Evolutionary conservation across 345 rosid species (phyloP).

Genomic region (Durio zibethinus): DNA sequence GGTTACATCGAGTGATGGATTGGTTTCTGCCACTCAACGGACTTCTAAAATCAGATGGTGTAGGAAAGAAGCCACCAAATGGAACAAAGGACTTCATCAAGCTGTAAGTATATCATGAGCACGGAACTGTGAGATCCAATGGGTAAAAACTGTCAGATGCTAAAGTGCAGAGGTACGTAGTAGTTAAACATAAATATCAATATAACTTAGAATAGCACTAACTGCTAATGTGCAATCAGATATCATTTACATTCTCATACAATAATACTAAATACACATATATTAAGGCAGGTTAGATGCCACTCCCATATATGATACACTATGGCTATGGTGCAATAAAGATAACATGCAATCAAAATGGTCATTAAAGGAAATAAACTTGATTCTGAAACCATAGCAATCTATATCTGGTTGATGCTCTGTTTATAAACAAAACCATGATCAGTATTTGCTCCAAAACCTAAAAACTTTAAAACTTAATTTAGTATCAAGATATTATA

Average conservation of each 20-base stretch:
- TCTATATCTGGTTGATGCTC: not conserved
- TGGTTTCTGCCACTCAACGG: slow-evolving; percentile 35
- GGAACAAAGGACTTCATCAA: slow-evolving; percentile 78
- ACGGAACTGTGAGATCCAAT: slow-evolving; percentile 40
- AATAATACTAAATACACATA: not conserved
- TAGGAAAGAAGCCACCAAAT: slow-evolving; percentile 68
- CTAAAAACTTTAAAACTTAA: not conserved
- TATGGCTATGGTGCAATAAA: not conserved
- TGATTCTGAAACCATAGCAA: not conserved
- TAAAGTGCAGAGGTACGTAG: slow-evolving; percentile 11
- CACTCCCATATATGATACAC: not conserved
- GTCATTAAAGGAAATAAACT: not conserved
- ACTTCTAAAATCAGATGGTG: slow-evolving; percentile 41
- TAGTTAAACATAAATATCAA: not conserved
- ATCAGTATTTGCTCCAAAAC: not conserved
- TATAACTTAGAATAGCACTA: not conserved
- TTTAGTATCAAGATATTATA: not conserved
- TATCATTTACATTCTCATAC: not conserved
- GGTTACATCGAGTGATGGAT: slow-evolving; percentile 39
- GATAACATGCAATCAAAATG: not conserved
- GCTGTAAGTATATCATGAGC: slow-evolving; percentile 46
- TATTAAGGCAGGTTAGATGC: not conserved
- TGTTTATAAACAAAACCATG: not conserved
- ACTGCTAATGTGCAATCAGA: not conserved
- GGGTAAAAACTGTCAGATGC: slow-evolving; percentile 20